Percentiles rank a stretch among this genome's conserved stretches.
Conservation (phyloP, 75 land plant species). For the Isoetes taiwanensis region DNA sequence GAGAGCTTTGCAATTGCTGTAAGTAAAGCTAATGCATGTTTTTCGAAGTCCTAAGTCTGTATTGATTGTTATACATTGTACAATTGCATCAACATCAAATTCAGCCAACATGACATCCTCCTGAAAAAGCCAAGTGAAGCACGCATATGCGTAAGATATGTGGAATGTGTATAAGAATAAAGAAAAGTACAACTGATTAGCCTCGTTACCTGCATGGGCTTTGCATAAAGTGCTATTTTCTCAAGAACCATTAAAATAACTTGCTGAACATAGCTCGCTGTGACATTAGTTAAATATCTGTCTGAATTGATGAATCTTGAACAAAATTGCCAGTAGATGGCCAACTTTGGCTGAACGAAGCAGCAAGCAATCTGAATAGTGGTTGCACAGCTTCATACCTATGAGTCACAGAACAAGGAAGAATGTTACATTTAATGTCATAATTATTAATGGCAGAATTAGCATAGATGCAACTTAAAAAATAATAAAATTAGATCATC, state of each 20-base stretch:
- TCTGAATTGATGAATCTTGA: not conserved
- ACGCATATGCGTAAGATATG: not conserved
- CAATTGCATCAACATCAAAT: conserved; percentile 31
- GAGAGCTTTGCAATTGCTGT: conserved; percentile 38
- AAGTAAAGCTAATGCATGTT: conserved; percentile 46
- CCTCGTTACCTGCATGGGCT: not conserved
- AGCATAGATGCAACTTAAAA: not conserved
- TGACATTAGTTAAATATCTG: too few relatives aligned
- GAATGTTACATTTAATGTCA: not conserved
- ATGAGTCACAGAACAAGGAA: conserved; percentile 6
- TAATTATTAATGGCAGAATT: not conserved
- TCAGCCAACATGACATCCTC: conserved; percentile 17
- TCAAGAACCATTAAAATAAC: conserved; percentile 35
- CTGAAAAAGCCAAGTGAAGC: not conserved
- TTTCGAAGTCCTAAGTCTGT: too few relatives aligned
- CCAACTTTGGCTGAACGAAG: conserved; percentile 24
- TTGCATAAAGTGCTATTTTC: conserved; percentile 22
- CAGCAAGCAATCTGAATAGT: conserved; percentile 37
- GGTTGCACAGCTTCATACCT: conserved; percentile 40
- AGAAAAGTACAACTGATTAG: not conserved
- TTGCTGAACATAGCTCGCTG: conserved; percentile 35
- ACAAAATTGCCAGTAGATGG: not conserved
- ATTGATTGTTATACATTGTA: conserved; percentile 32
- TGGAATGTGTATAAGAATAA: not conserved
- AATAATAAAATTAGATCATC: not conserved